Conservation (phyloP, 2,329 filamentous ascomycete genomes). For the Aphanoascus verrucosus region DNA sequence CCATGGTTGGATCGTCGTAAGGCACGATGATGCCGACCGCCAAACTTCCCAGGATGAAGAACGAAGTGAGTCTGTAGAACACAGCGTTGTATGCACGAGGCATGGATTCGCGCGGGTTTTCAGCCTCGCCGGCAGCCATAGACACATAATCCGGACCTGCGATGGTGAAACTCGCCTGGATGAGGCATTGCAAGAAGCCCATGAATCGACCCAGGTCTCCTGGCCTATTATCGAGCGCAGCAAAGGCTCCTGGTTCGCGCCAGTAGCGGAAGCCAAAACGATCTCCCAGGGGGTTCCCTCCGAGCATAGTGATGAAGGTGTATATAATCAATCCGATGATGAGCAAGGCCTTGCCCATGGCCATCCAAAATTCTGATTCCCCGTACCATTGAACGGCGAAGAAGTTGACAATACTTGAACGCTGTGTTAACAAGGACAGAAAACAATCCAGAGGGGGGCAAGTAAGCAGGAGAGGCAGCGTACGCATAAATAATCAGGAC, state of each 20-base stretch:
- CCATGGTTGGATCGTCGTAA: conserved; percentile 54
- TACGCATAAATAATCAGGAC: conserved; percentile 38
- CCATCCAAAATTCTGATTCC: conserved; percentile 65
- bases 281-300: conserved; percentile 64
- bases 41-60: conserved; percentile 65
- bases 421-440: background rate
- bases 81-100: conserved; percentile 67
- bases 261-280: conserved; percentile 64
- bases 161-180: conserved; percentile 58
- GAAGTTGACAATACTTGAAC: conserved; percentile 49
- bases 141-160: conserved; percentile 57
- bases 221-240: conserved; percentile 50
- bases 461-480: conserved; percentile 12
- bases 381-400: conserved; percentile 65
- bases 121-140: conserved; percentile 57
- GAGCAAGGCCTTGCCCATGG: conserved; percentile 60
- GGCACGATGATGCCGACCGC: conserved; percentile 62
- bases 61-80: conserved; percentile 64
- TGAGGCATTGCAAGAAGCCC: conserved; percentile 66
- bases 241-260: conserved; percentile 57
- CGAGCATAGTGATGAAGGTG: conserved; percentile 74
- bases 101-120: conserved; percentile 58
- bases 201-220: conserved; percentile 61
- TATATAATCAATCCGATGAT: conserved; percentile 62
- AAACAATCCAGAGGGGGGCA: background rate